Conservation (phyloP, 2,329 filamentous ascomycete species). For the Bipolaris oryzae region DNA sequence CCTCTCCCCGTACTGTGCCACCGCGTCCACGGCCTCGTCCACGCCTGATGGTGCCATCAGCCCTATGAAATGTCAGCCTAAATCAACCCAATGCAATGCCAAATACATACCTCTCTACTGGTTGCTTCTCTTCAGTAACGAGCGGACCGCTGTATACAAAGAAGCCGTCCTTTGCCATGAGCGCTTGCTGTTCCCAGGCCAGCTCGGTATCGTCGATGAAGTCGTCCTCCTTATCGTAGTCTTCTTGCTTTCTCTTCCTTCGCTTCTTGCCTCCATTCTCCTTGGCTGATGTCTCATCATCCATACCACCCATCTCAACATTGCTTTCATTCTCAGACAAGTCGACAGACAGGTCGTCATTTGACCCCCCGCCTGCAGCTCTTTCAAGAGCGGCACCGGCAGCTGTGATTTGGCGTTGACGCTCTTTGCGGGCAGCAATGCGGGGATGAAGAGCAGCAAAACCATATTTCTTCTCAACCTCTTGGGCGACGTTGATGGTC, state of each 20-base stretch:
- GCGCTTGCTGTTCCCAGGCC: slow-evolving; percentile 93
- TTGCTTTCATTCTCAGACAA: slow-evolving; percentile 76
- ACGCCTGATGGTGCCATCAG: slow-evolving; percentile 75
- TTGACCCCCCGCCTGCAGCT: slow-evolving; percentile 70
- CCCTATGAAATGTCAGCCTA: slow-evolving; percentile 57
- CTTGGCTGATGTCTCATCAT: slow-evolving; percentile 45
- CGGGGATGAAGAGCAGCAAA: slow-evolving; percentile 93
- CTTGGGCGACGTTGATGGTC: slow-evolving; percentile 91
- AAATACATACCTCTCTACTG: slow-evolving; percentile 63
- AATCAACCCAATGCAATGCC: background rate
- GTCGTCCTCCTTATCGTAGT: slow-evolving; percentile 70
- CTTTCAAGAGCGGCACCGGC: slow-evolving; percentile 85
- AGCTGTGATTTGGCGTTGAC: slow-evolving; percentile 84
- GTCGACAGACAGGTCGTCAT: slow-evolving; percentile 84
- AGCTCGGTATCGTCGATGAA: slow-evolving; percentile 90
- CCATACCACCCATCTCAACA: slow-evolving; percentile 79
- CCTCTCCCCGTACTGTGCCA: slow-evolving; percentile 52
- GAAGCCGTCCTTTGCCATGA: slow-evolving; percentile 93
- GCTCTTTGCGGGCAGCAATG: slow-evolving; percentile 84
- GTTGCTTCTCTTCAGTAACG: slow-evolving; percentile 81
- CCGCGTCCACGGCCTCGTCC: slow-evolving; percentile 63
- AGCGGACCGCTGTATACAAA: slow-evolving; percentile 96
- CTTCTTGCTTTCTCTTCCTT: slow-evolving; percentile 74
- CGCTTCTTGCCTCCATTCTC: slow-evolving; percentile 72
- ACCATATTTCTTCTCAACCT: slow-evolving; percentile 92